Percentiles rank a stretch among this genome's conserved stretches.
phyloP scores from a whole-genome alignment of 352 stramenopile genomes.

The Pythium pyrilobum region DNA sequence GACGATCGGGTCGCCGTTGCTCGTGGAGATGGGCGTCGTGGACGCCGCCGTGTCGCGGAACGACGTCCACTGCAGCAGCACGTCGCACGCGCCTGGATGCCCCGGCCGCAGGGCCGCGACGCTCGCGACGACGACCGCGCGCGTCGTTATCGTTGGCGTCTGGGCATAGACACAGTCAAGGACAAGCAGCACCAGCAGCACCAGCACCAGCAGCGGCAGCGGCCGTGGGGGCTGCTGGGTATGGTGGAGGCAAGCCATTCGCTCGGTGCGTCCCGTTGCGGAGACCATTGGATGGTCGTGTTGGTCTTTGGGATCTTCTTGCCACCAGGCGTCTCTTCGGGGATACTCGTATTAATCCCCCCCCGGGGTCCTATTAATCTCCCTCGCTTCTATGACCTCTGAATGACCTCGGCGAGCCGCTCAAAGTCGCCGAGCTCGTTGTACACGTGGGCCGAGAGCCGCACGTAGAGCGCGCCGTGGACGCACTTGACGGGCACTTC shows the following conservation, averaged over 20 bases:
- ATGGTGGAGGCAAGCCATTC: no score
- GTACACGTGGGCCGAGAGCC: conserved; percentile 91
- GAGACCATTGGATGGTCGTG: no score
- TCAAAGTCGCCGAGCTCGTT: conserved; percentile 86
- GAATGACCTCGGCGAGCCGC: conserved; percentile 30
- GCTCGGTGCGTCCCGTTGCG: no score
- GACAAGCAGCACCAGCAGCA: neutral
- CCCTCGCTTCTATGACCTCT: no score
- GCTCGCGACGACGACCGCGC: neutral
- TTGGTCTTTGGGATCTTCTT: neutral
- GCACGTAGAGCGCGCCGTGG: conserved; percentile 78
- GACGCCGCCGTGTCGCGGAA: conserved; percentile 19
- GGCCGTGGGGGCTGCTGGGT: no score
- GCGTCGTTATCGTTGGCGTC: no score
- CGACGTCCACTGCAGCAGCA: conserved; percentile 37
- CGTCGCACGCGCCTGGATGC: conserved; percentile 31
- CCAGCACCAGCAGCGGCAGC: neutral
- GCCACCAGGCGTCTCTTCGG: neutral
- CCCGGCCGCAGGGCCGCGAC: conserved; percentile 21
- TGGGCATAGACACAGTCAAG: no score
- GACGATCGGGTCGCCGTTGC: conserved; percentile 22
- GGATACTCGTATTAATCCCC: neutral
- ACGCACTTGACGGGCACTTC: conserved; percentile 94
- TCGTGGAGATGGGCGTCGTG: conserved; percentile 2
- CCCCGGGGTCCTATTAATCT: neutral